Conservation (phyloP, 768 basidiomycete species). For the Lentinula sp. region DNA sequence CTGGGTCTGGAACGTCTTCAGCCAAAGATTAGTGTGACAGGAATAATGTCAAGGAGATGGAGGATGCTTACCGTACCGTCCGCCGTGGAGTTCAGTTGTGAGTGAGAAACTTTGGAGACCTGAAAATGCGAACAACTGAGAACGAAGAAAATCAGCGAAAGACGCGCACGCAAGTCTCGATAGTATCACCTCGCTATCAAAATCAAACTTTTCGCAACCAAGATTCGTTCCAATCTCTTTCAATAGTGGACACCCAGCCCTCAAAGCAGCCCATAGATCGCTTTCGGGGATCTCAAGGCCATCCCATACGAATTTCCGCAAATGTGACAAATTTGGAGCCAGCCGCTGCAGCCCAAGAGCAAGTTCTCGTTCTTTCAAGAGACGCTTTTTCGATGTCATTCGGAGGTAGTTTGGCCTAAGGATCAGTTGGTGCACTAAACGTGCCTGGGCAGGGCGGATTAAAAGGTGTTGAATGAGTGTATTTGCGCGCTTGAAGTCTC, state of each 20-base stretch:
- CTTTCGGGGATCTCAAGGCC: slow-evolving; percentile 16
- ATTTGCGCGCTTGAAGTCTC: not conserved
- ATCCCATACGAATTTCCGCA: slow-evolving; percentile 21
- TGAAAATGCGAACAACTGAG: slow-evolving; percentile 18
- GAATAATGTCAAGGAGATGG: not conserved
- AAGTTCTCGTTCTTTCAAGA: slow-evolving; percentile 11
- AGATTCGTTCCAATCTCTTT: slow-evolving; percentile 16
- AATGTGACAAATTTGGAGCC: slow-evolving; percentile 9
- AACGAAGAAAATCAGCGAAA: not conserved
- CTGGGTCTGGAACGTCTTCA: not conserved
- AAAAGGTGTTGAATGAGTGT: slow-evolving; percentile 3
- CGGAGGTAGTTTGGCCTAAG: slow-evolving; percentile 15
- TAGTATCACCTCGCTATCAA: slow-evolving; percentile 15
- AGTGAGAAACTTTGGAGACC: slow-evolving; percentile 16
- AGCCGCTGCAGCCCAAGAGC: slow-evolving; percentile 10
- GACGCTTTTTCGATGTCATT: slow-evolving; percentile 8
- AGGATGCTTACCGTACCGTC: not conserved
- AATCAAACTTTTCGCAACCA: slow-evolving; percentile 10
- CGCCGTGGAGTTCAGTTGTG: slow-evolving; percentile 7
- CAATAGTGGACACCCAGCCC: slow-evolving; percentile 17
- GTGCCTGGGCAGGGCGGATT: slow-evolving; percentile 9
- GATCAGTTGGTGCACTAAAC: slow-evolving; percentile 12
- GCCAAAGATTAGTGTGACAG: not conserved
- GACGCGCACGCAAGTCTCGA: not conserved
- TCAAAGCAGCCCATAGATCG: slow-evolving; percentile 14